Base-by-base conservation (phyloP, 2,329 filamentous ascomycete species). In the Fusarium zealandicum region DNA sequence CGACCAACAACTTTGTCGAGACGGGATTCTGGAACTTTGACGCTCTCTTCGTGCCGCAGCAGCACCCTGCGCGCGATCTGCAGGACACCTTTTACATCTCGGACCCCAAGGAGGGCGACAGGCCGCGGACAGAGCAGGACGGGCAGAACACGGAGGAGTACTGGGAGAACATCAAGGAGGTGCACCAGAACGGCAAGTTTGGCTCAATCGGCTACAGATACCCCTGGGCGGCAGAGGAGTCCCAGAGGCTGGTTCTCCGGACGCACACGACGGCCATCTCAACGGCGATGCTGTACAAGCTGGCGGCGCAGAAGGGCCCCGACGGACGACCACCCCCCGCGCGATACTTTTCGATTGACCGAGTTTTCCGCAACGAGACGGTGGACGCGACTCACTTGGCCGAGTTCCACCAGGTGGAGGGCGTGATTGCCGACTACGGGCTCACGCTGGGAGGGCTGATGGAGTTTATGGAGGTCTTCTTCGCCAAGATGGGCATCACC, bases 21-120 rank as follows among this genome's bases (percentile, higher is more conserved):
- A 93, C 93, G 11, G 93, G 93, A 39, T 97, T 98, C 87, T 99
- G 95, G 92, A 98, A 98, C 77, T 98, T 98, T 75, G 93, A 98
- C 71, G 87, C 93, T 18, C 90, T 99, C 60, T 97, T 93, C 75
- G 93, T 98, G 46, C 93, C 93, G 25, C 95, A 73, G 78, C 95
- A 99, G 82, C 95, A 99, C 75, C 95, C 95, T 44, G 95, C 95
- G 54, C 91, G 95, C 72, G 95, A 99, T 74, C 82, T 97, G 64
- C 95, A 99, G 81, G 95, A 99, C 71, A 98, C 95, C 51, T 98
- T 98, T 81, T 99, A 97, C 80, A 93, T 98, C 70, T 92, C 92
- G 33, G 93, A 99, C 70, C 95, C 95, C 38, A 81, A 86, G 55
- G 77, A 76, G 52, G 93, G 92, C 31, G 92, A 93, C 70, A 81